Evolutionary conservation across 1,284 basidiomycete species (phyloP), one percentile per base, ranked within the genome.

Genomic region (Naganishia albida): DNA sequence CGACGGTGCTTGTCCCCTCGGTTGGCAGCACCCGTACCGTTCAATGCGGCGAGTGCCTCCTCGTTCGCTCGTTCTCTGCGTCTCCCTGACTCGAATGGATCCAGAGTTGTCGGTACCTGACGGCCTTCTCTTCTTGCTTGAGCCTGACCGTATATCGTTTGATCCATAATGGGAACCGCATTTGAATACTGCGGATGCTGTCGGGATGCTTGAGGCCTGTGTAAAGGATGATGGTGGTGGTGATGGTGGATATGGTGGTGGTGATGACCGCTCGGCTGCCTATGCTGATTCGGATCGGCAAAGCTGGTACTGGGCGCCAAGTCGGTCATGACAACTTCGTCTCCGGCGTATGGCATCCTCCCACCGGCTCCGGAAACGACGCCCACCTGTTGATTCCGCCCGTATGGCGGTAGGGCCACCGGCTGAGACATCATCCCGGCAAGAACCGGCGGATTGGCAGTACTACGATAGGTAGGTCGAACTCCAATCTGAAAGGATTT

Each of bases 211-310:
- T 46, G 49, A 42, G 51, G 20, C 43, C 44, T 54, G 23, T 48
- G 60, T 7, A 30, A 40, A 2, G 46, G 34, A 1, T 25, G 54
- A 71, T 69, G 38, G 51, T 63, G 52, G 68, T 69, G 55, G 65
- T 68, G 68, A 71, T 65, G 66, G 66, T 62, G 26, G 64, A 63
- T 50, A 65, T 62, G 53, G 64, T 59, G 39, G 43, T 57, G 71
- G 71, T 73, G 40, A n/a, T 52, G 49, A 12, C 48, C 46, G 23
- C 39, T 50, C 16, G n/a, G 46, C 34, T 51, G 53, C 26, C 55
- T 34, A 10, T 64, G 62, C 43, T 55, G 46, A 40, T 46, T 64
- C n/a, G 38, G 43, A 26, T 66, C 57, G 4, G 43, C 23, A 26
- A 40, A 49, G 2, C 30, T 42, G 12, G 42, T 13, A 12, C 49